Evolutionary conservation across 768 basidiomycete species (phyloP).

Genomic region (Exidia glandulosa): DNA sequence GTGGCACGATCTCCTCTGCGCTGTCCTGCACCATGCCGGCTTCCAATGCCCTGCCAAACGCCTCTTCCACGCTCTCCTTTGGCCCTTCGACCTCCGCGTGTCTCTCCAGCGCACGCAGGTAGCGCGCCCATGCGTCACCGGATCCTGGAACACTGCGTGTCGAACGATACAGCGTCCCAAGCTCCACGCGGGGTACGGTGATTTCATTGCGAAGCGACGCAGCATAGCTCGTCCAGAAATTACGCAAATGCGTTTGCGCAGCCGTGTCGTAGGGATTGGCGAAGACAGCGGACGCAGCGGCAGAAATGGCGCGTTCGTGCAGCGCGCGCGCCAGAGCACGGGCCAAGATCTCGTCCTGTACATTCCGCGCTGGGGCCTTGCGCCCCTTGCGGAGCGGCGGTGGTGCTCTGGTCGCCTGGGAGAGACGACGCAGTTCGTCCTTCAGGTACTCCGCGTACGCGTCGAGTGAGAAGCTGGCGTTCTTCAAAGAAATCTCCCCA

Average conservation of each 20-base stretch:
- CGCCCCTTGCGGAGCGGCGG: neutral
- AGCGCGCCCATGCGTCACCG: neutral
- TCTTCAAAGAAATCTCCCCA: slow-evolving; percentile 45
- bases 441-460: slow-evolving; percentile 53
- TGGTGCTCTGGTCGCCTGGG: slow-evolving; percentile 41
- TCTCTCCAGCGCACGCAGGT: neutral
- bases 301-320: slow-evolving; percentile 67
- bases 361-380: slow-evolving; percentile 1
- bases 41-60: slow-evolving; percentile 45
- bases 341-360: slow-evolving; percentile 3
- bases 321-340: slow-evolving; percentile 42
- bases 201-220: slow-evolving; percentile 35
- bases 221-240: slow-evolving; percentile 66
- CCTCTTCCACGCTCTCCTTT: slow-evolving; percentile 26
- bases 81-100: neutral
- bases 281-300: slow-evolving; percentile 52
- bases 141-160: neutral
- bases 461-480: slow-evolving; percentile 34
- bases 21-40: slow-evolving; percentile 45
- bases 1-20: slow-evolving; percentile 51
- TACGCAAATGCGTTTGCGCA: slow-evolving; percentile 45
- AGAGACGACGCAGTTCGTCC: slow-evolving; percentile 37
- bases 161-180: neutral
- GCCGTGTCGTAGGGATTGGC: slow-evolving; percentile 36
- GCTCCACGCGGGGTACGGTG: slow-evolving; percentile 14